These are phyloP conservation scores for Ceratobasidium sp. DNA, from an alignment of 1,284 basidiomycete species.

Conservation along the genomic window DNA sequence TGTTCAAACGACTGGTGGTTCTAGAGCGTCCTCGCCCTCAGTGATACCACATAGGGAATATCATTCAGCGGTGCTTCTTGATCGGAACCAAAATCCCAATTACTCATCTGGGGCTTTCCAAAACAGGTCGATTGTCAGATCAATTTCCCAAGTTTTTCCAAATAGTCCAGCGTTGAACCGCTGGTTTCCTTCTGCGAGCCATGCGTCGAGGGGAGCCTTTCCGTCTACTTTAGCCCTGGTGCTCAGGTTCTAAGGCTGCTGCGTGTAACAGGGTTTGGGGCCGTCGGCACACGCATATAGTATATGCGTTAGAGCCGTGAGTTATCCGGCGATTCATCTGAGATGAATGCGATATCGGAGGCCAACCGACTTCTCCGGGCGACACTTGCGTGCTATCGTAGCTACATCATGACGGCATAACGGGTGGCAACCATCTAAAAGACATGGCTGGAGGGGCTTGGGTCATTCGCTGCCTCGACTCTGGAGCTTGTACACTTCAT, in stretches of 20 bases:
- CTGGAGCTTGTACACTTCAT: neutral
- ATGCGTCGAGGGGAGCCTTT: neutral
- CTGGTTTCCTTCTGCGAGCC: neutral
- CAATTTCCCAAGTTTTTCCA: neutral
- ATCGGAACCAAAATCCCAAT: constrained; percentile 6
- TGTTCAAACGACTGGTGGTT: too few relatives aligned
- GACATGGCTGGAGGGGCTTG: neutral
- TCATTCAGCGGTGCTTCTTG: neutral
- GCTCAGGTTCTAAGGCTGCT: neutral
- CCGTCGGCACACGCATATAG: neutral
- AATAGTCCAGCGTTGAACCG: neutral
- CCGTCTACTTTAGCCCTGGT: neutral
- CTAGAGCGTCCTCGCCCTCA: neutral
- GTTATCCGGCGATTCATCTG: neutral
- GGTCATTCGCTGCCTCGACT: neutral
- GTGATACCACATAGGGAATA: neutral
- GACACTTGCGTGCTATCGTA: neutral
- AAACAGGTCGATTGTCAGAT: neutral
- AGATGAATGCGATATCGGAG: constrained; percentile 8
- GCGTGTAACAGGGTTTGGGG: neutral
- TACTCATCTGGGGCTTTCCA: neutral
- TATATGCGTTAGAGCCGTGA: neutral
- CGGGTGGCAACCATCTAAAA: neutral
- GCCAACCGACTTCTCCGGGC: neutral
- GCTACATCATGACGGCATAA: constrained; percentile 4